phyloP scores from a whole-genome alignment of 306 rosid genomes.

The Myrica gale region DNA sequence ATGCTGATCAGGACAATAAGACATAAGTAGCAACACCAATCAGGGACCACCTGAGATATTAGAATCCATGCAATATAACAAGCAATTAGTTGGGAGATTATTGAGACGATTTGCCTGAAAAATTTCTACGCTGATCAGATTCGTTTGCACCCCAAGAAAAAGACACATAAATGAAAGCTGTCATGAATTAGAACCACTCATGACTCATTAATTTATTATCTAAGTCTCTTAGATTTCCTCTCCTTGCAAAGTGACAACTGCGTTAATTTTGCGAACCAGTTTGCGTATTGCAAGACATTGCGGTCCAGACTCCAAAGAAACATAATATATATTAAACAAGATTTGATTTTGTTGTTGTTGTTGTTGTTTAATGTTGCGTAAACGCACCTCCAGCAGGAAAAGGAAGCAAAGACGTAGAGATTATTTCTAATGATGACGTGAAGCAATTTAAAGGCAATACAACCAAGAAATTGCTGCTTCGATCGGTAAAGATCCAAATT shows the following conservation, averaged over 20 bases:
- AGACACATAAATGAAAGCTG: constrained; percentile 18
- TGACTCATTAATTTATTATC: not conserved
- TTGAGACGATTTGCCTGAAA: not conserved
- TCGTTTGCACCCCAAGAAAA: not conserved
- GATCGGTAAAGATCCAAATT: constrained; percentile 6
- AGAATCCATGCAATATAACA: constrained; percentile 5
- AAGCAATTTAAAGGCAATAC: not conserved
- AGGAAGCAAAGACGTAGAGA: not conserved
- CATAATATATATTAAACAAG: constrained; percentile 11
- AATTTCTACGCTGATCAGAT: not conserved
- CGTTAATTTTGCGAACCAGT: constrained; percentile 18
- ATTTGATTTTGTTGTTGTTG: not conserved
- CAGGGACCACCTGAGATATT: constrained; percentile 19
- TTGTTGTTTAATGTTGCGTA: constrained; percentile 1
- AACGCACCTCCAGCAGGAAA: not conserved
- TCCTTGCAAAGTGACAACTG: constrained; percentile 36
- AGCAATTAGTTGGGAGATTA: not conserved
- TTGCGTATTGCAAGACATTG: constrained; percentile 28
- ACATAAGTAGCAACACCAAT: not conserved
- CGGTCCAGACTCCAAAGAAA: constrained; percentile 37
- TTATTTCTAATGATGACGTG: not conserved
- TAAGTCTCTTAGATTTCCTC: constrained; percentile 22
- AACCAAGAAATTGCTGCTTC: constrained; percentile 30
- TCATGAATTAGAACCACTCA: too few species aligned
- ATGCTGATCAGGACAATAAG: constrained; percentile 1